A percentile compares a stretch with the other conserved stretches of the same genome.
These are phyloP conservation scores for Mortierella sp. DNA, from an alignment of 371 early-diverging fungal species.

Conservation along the genomic window DNA sequence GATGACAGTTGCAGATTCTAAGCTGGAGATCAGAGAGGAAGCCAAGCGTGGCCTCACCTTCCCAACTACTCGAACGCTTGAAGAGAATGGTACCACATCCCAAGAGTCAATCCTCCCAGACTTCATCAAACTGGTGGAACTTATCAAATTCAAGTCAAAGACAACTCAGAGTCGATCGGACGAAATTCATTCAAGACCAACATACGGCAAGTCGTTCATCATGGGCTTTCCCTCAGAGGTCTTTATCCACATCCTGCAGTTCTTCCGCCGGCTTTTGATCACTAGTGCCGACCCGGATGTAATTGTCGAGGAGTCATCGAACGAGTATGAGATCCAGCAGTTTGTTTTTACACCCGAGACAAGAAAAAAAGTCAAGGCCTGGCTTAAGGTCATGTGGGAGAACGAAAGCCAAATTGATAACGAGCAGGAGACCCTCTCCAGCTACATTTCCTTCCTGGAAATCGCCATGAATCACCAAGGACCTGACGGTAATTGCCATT, in stretches of 20 bases:
- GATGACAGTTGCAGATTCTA: conserved; percentile 76
- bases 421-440: conserved; percentile 60
- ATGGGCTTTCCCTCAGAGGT: conserved; percentile 72
- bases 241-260: conserved; percentile 68
- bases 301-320: conserved; percentile 64
- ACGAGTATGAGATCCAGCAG: conserved; percentile 69
- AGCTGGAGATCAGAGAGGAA: conserved; percentile 85
- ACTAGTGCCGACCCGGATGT: conserved; percentile 67
- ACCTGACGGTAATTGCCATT: conserved; percentile 25
- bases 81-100: conserved; percentile 16
- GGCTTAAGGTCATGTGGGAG: conserved; percentile 64
- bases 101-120: conserved; percentile 61
- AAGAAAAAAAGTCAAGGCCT: conserved; percentile 59
- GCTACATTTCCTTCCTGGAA: conserved; percentile 58
- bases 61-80: conserved; percentile 31
- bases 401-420: conserved; percentile 43
- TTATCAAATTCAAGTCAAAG: conserved; percentile 54
- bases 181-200: conserved; percentile 18
- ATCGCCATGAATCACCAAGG: conserved; percentile 47
- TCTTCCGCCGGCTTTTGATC: conserved; percentile 70
- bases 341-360: conserved; percentile 64
- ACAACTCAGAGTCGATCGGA: conserved; percentile 11
- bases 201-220: conserved; percentile 45
- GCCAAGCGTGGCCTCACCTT: conserved; percentile 68
- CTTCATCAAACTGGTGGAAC: conserved; percentile 64